Evolutionary conservation across 192 early-diverging fungal genomes (phyloP).

Genomic region (Paraglomus brasilianum): DNA sequence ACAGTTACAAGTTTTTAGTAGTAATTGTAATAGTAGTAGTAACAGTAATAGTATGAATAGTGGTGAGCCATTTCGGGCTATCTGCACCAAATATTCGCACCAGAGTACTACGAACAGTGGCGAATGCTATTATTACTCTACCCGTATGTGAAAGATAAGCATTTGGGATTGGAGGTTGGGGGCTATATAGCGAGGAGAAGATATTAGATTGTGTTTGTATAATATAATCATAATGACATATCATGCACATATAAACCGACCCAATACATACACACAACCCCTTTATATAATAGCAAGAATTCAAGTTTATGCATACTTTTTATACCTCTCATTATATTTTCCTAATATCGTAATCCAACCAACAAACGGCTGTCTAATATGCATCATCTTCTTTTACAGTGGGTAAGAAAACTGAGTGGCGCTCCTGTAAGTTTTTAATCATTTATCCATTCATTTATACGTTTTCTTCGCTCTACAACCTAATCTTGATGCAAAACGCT

Average conservation of each 20-base stretch:
- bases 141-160: neutral
- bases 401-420: slow-evolving; percentile 14
- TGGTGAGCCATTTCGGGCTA: neutral
- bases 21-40: neutral
- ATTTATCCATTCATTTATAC: neutral
- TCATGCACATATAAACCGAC: too few relatives aligned
- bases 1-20: slow-evolving; percentile 8
- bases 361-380: neutral
- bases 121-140: slow-evolving; percentile 21
- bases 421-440: slow-evolving; percentile 2
- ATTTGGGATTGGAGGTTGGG: neutral
- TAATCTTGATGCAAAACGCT: too few relatives aligned
- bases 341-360: too few relatives aligned
- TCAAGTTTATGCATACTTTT: too few relatives aligned
- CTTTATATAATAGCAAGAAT: too few relatives aligned
- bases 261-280: too few relatives aligned
- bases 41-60: neutral
- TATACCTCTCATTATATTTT: too few relatives aligned
- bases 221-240: too few relatives aligned
- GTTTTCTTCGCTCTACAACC: too few relatives aligned
- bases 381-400: neutral
- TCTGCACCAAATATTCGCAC: neutral
- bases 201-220: neutral
- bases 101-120: neutral
- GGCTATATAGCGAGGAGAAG: neutral